These are phyloP conservation scores for Myriosclerotinia curreyana DNA, from an alignment of 2,329 filamentous ascomycete species.

Conservation along the genomic window DNA sequence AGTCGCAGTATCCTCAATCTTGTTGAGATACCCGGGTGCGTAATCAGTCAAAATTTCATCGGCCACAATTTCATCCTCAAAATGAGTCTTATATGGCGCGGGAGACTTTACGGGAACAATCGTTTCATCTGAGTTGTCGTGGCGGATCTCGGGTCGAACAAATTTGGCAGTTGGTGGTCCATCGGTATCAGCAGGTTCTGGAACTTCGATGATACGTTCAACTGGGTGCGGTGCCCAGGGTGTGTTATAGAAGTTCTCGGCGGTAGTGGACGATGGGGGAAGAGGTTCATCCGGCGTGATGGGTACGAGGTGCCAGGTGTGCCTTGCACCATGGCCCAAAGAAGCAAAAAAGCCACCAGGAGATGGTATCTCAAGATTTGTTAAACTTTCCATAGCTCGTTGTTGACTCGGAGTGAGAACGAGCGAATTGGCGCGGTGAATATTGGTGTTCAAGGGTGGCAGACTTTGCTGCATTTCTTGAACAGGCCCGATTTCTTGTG, in stretches of 20 bases:
- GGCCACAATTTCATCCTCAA: slow-evolving; percentile 51
- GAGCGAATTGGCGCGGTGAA: slow-evolving; percentile 40
- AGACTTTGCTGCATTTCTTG: slow-evolving; percentile 54
- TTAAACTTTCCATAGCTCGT: slow-evolving; percentile 67
- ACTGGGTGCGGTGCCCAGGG: slow-evolving; percentile 65
- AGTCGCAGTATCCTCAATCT: slow-evolving; percentile 66
- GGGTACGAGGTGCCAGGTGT: slow-evolving; percentile 72
- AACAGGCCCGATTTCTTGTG: slow-evolving; percentile 40
- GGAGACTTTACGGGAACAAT: slow-evolving; percentile 32
- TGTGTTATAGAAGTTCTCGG: slow-evolving; percentile 84
- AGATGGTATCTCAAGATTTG: slow-evolving; percentile 82
- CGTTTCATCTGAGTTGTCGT: slow-evolving; percentile 42
- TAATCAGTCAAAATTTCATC: slow-evolving; percentile 68
- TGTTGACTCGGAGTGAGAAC: slow-evolving; percentile 51
- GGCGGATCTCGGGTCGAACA: slow-evolving; percentile 33
- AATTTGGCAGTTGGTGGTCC: slow-evolving; percentile 67
- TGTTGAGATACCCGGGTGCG: slow-evolving; percentile 70
- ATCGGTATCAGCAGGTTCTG: slow-evolving; percentile 47
- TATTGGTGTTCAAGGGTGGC: slow-evolving; percentile 49
- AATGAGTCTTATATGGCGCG: background rate
- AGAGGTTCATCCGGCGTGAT: slow-evolving; percentile 52
- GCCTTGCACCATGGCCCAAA: slow-evolving; percentile 69
- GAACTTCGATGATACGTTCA: slow-evolving; percentile 65
- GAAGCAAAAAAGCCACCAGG: slow-evolving; percentile 90
- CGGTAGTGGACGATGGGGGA: slow-evolving; percentile 82